Base-by-base conservation (phyloP, 306 rosid species). In the Rubus idaeus region DNA sequence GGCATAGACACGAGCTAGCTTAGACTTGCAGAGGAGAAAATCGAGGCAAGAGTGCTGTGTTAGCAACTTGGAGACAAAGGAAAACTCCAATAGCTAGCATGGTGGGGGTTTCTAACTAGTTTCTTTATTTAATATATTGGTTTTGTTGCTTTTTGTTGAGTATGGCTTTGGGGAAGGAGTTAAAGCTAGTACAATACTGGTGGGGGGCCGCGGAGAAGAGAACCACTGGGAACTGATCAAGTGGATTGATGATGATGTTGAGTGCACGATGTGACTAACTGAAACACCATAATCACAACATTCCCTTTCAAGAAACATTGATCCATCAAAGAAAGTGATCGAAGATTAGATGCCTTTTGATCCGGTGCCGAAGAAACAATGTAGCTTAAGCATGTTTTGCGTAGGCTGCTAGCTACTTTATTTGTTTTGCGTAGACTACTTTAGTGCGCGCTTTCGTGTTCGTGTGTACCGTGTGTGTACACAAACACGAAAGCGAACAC, bases 261-360 rank as follows among this genome's bases (percentile, higher is more conserved):
- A 65, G 85, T 58, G 77, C 74, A 69, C 61, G 89, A 39, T 90
- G 86, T 91, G 95, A 89, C 93, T 70, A 88, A 88, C 90, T 87
- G 80, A 89, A 84, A 83, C 88, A 74, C 86, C 80, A 84, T 89
- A 84, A 49, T 68, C 88, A 72, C 78, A 84, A 71, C 78, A 87
- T 85, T 85, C 91, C 78, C 90, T 82, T 71, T 66, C 68, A 77
- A 67, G 86, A 80, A 58, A 75, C 60, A 70, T 79, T 68, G 74
- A 16, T 60, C 42, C 67, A 35, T 1, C 44, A 30, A 62, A n/a
- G 44, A 30, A 35, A 35, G 68, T 30, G 35, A 30, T 30, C 35
- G 14, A 26, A 62, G 44, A 35, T 35, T 30, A 62, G 44, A 62
- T 37, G 42, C n/a, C 35, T 0, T 30, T 30, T 45, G 39, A 26